A percentile compares a stretch with the other conserved stretches of the same genome.
phyloP scores from a whole-genome alignment of 805 yeast genomes.

The Barnettozyma pratensis region DNA sequence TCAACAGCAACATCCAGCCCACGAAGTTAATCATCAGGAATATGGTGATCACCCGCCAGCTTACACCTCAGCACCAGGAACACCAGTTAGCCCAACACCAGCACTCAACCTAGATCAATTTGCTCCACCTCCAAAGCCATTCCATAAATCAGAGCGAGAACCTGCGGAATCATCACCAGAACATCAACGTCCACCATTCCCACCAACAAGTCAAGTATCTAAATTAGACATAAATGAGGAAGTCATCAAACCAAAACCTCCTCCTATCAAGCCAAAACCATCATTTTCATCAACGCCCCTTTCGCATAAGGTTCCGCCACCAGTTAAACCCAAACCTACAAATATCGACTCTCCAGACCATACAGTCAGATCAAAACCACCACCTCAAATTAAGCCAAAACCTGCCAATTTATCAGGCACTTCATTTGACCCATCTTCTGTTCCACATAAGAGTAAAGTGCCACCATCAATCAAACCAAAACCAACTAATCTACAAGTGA shows the following conservation, averaged over 20 bases:
- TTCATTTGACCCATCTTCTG: background rate
- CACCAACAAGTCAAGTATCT: background rate
- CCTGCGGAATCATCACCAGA: background rate
- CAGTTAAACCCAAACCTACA: constrained; percentile 13
- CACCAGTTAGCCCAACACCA: background rate
- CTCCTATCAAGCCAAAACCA: background rate
- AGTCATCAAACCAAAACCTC: background rate
- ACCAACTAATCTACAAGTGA: background rate
- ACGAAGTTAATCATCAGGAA: no score
- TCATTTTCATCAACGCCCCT: no score
- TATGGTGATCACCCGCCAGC: background rate
- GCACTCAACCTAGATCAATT: constrained; percentile 3
- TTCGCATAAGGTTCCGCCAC: constrained; percentile 7
- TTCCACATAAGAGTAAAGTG: background rate
- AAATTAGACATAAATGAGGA: background rate
- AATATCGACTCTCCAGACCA: background rate
- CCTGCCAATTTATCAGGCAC: background rate
- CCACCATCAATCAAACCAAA: constrained; percentile 14
- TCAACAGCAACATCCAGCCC: background rate
- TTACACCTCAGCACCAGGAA: background rate
- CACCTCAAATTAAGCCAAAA: constrained; percentile 12
- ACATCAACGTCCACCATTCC: background rate
- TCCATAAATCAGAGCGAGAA: constrained; percentile 2
- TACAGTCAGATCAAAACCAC: constrained; percentile 2
- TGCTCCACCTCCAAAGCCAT: constrained; percentile 23